Base-by-base conservation (phyloP, 2,329 filamentous ascomycete genomes). In the Pseudodiploospora longispora region DNA sequence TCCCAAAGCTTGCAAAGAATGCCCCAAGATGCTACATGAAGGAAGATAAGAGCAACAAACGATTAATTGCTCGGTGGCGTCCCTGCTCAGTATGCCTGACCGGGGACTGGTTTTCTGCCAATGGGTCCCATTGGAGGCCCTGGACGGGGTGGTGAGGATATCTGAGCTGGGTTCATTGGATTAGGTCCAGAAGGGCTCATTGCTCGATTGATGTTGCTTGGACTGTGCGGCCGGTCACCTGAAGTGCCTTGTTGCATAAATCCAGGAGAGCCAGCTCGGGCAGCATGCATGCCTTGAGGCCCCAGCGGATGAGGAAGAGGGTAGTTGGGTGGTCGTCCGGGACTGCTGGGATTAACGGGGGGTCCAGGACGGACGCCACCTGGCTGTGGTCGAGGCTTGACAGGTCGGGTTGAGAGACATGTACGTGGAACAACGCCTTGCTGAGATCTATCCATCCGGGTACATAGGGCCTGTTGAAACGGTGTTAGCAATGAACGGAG, bases 351-450 rank as follows among this genome's bases (percentile, higher is more conserved):
- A 50, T 74, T 78, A 41, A 80, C 64, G 4, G 77, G 75, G 48
- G 72, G 77, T 33, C 76, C 76, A 48, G 49, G 48, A 12, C 71
- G 69, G 42, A 73, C 73, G 41, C 70, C 70, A 30, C 69, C 68
- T 43, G 65, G 70, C 19, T 69, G 70, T 35, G 78, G 71, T 38
- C 89, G 84, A 38, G 90, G 87, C 72, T 94, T 96, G 50, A 97
- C 85, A 12, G 91, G 88, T 40, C 89, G 83, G 46, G 88, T 86
- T 10, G 93, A 97, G 40, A 98, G 75, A 68, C 93, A 98, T 33
- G 90, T 95, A 54, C 93, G 82, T 10, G 93, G 93, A 46, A 86
- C 87, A 42, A 97, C 93, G 71, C 93, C 93, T 70, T 97, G 90
- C 56, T 86, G 76, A 48, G 88, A 90, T 51, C 89, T 85, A 65